Conservation (phyloP, 305 asterid species). For the Coffea humblotiana region DNA sequence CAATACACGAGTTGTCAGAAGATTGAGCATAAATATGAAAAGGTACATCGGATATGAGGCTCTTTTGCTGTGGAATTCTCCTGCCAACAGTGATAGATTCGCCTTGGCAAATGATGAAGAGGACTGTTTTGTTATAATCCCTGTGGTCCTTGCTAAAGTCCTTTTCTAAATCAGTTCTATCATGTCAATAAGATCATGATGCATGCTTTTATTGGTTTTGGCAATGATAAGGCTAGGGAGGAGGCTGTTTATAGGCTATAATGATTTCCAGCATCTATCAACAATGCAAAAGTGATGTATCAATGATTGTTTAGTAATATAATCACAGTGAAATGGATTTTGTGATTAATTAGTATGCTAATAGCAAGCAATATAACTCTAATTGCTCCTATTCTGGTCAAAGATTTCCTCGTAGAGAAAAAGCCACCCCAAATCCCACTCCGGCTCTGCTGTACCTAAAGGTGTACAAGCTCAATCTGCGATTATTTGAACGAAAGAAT, state of each 20-base stretch:
- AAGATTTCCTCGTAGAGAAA: background rate
- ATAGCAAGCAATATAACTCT: background rate
- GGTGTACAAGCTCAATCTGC: background rate
- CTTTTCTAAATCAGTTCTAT: background rate
- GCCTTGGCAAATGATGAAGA: background rate
- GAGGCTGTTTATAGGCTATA: background rate
- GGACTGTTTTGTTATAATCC: background rate
- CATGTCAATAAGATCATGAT: conserved; percentile 4
- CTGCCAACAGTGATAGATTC: background rate
- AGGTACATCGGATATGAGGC: background rate
- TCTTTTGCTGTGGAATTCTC: background rate
- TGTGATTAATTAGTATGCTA: background rate
- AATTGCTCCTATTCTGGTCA: background rate
- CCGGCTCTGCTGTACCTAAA: background rate
- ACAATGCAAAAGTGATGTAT: background rate
- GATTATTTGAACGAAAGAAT: background rate
- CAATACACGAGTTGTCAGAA: background rate
- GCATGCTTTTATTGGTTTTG: background rate
- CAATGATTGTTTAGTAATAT: conserved; percentile 4
- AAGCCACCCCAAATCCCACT: conserved; percentile 1
- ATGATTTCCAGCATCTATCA: conserved; percentile 9
- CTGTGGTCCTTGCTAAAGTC: background rate
- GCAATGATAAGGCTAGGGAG: conserved; percentile 17
- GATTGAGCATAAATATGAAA: background rate
- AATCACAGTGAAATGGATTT: background rate